Evolutionary conservation across 2,329 filamentous ascomycete species (phyloP).

Genomic region (Aureobasidium melanogenum): DNA sequence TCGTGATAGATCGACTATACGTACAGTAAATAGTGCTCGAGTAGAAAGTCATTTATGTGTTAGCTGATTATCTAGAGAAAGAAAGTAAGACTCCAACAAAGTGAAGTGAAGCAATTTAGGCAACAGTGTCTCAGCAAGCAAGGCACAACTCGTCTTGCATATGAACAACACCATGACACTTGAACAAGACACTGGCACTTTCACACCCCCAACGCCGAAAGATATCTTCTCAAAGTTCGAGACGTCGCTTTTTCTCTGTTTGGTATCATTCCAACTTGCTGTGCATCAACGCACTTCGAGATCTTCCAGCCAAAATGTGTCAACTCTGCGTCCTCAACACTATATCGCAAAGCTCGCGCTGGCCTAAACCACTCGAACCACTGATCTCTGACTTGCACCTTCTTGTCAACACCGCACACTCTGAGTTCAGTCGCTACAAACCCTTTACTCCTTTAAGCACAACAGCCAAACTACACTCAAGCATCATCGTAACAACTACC

Average conservation of each 20-base stretch:
- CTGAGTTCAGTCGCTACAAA: background rate
- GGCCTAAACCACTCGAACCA: background rate
- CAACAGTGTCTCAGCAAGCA: background rate
- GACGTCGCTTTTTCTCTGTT: background rate
- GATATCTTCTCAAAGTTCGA: too few species aligned
- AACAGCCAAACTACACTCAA: background rate
- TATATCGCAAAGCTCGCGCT: background rate
- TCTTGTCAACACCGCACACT: background rate
- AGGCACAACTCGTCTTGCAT: background rate
- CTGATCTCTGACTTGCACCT: background rate
- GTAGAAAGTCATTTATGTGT: too few species aligned
- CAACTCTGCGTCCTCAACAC: slow-evolving; percentile 1
- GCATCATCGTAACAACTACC: background rate
- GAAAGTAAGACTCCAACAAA: background rate
- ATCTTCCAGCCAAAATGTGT: background rate
- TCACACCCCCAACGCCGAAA: background rate
- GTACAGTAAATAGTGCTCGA: too few species aligned
- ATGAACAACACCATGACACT: background rate
- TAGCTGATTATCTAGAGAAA: too few species aligned
- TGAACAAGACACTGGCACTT: background rate
- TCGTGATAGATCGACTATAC: too few species aligned
- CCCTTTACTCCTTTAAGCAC: background rate
- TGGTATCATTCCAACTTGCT: background rate
- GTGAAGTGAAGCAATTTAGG: background rate
- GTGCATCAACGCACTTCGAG: background rate